Conservation (phyloP, 331 rosid genomes). For the Cydonia oblonga region DNA sequence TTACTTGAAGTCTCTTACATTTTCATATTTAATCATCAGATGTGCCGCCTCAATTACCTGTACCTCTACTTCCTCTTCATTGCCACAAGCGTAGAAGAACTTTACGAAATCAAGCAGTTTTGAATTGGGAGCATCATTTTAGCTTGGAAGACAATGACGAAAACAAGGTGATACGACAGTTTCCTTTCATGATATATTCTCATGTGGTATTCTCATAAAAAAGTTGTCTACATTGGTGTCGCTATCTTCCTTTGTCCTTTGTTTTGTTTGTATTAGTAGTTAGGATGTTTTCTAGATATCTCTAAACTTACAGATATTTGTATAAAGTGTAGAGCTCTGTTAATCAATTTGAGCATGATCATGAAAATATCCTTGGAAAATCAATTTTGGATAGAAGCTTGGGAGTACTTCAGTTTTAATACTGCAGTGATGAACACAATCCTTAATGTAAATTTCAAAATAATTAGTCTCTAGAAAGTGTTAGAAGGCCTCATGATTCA, state of each 20-base stretch:
- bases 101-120: constrained; percentile 23
- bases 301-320: not conserved
- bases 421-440: not conserved
- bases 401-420: not conserved
- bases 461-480: not conserved
- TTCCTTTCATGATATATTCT: not conserved
- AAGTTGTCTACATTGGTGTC: too few relatives aligned
- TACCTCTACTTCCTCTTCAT: constrained; percentile 1
- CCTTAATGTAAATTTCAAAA: not conserved
- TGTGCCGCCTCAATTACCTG: not conserved
- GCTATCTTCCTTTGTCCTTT: too few relatives aligned
- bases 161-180: constrained; percentile 10
- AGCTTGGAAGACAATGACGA: constrained; percentile 14
- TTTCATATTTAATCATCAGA: not conserved
- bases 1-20: not conserved
- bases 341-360: not conserved
- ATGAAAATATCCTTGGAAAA: not conserved
- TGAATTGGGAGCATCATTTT: constrained; percentile 26
- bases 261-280: not conserved
- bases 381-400: not conserved
- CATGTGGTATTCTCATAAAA: not conserved
- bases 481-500: not conserved
- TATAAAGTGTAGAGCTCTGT: not conserved
- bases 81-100: constrained; percentile 23
- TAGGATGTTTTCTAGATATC: not conserved